phyloP scores from a whole-genome alignment of 805 yeast species.

The Kodamaea lidongshanica region DNA sequence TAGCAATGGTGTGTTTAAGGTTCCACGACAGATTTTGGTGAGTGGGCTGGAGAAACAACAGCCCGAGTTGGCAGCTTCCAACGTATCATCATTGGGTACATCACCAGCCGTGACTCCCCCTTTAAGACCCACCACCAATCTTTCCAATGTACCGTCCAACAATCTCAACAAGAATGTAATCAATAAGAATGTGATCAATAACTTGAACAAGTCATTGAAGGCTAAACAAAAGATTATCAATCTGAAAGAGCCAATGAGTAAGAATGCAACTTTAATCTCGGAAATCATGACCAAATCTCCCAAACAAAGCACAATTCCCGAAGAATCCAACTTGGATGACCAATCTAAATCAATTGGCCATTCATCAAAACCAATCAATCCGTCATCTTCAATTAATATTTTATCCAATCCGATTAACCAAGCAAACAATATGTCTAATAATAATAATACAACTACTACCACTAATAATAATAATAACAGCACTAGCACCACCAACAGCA shows the following conservation, averaged over 20 bases:
- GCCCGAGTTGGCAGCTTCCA: neutral
- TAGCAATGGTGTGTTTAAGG: constrained; percentile 10
- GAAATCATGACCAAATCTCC: constrained; percentile 35
- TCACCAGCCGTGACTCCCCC: neutral
- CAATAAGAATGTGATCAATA: constrained; percentile 29
- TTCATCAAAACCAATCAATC: neutral
- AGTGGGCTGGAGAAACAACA: neutral
- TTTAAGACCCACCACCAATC: constrained; percentile 3
- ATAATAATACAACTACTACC: neutral
- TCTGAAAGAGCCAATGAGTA: constrained; percentile 32
- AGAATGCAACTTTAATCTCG: constrained; percentile 28
- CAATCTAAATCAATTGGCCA: neutral
- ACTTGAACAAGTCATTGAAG: constrained; percentile 37
- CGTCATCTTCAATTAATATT: constrained; percentile 1
- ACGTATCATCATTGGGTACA: too few species aligned
- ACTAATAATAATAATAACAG: constrained; percentile 1
- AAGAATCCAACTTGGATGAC: constrained; percentile 1
- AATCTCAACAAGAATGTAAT: constrained; percentile 7
- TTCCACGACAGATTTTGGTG: constrained; percentile 11
- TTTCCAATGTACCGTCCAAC: neutral
- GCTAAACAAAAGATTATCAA: constrained; percentile 38
- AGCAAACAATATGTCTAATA: neutral
- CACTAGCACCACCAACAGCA: constrained; percentile 1
- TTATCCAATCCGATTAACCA: too few species aligned
- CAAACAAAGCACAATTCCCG: constrained; percentile 12